Base-by-base conservation (phyloP, 305 asterid genomes). In the Euphrasia arctica region DNA sequence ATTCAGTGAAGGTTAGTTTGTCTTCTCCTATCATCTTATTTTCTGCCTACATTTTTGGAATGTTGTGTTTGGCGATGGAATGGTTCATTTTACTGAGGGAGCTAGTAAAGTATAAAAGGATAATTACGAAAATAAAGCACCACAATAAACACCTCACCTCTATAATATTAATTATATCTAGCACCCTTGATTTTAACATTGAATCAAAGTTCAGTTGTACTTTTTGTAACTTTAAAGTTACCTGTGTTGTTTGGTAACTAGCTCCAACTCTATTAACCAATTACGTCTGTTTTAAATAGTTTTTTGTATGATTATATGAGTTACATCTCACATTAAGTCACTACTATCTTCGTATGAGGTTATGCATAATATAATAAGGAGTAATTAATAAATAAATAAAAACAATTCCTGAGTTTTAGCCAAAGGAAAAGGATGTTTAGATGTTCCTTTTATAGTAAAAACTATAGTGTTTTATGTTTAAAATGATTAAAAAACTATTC, bases 1-100 rank as follows among this genome's bases (percentile, higher is more conserved):
- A 88, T 52, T 88, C 91, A 31, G 96, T 88, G 64, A 88, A 88
- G 96, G 96, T 88, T 42, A 18, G 22, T 18, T 18, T 77, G 89
- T 79, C 73, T 72, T 18, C 22, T 18, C 55, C 58, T 42, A 10
- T 28, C 8, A 6, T 51, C 66, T 69, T 70, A 13, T 36, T 42
- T 56, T 64, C 43, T 12, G 39, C 29, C 3, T 22, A 11, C 13
- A 4, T 56, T 31, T 57, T 54, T 2, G 9, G 60, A 2, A 25
- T 9, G 5, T 27, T 29, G 3, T 3, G 60, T 31, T 22, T 54
- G 39, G 12, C n/a, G 29, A 3, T 39, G 3, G 11, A 36, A 4
- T 12, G 54, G 8, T 13, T 48, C 11, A n/a, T 13, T n/a, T 48
- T 48, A 48, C 9, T 48, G 5, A 12, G 22, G 5, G 3, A 3